These are phyloP conservation scores for Nannochloropsis granulata DNA, from an alignment of 108 stramenopile genomes.

Conservation along the genomic window DNA sequence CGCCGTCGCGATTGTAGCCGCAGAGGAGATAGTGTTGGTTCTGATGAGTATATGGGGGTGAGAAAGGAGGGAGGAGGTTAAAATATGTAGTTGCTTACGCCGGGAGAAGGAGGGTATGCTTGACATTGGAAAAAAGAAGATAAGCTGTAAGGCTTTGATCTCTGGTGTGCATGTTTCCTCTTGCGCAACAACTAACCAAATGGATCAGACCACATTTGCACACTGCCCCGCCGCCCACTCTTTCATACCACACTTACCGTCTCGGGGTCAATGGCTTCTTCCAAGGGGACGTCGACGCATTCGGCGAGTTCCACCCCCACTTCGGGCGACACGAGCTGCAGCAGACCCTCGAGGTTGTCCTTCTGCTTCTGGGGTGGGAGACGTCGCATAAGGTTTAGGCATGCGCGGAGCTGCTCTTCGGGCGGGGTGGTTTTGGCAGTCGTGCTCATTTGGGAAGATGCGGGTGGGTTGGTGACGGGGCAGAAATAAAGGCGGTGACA, in stretches of 20 bases:
- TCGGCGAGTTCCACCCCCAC: constrained; percentile 45
- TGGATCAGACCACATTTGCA: no score
- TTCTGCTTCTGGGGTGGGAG: constrained; percentile 46
- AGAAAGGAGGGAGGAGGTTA: neutral
- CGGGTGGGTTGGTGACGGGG: no score
- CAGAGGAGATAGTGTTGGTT: constrained; percentile 36
- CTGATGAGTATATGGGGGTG: neutral
- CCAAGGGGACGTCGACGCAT: constrained; percentile 41
- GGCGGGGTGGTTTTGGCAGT: neutral
- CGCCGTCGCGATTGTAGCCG: constrained; percentile 50
- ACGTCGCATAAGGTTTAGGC: constrained; percentile 44
- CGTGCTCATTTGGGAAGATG: no score
- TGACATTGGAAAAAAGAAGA: no score
- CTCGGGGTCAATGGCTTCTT: constrained; percentile 35
- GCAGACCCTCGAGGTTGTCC: constrained; percentile 39
- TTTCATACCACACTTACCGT: constrained; percentile 11
- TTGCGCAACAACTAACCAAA: no score
- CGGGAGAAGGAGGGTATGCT: no score
- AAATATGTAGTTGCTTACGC: neutral
- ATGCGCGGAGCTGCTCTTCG: neutral
- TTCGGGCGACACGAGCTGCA: constrained; percentile 36
- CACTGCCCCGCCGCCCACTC: no score
- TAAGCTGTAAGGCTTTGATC: no score
- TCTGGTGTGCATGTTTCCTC: no score
- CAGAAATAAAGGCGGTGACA: no score